Base-by-base conservation (phyloP, 1,139 yeast species). In the Diutina ranongensis region DNA sequence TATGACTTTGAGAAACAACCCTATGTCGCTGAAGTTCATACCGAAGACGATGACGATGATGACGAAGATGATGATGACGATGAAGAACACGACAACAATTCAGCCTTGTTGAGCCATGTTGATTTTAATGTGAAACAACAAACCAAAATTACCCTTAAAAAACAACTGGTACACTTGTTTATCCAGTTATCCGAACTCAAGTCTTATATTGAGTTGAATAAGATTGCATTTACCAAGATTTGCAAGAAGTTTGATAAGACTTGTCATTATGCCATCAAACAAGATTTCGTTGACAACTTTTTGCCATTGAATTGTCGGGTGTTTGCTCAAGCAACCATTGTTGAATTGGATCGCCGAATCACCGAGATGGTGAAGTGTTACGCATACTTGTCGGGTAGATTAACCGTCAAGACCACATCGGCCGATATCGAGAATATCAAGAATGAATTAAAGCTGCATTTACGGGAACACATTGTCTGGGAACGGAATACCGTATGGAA, bases 401-500 rank as follows among this genome's bases (percentile, higher is more conserved):
- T 64, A 45, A 57, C 56, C 28, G 35, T 57, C 7, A 57, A 58
- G 40, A 61, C 66, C 42, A 57, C 70, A 9, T 45, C 45, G 5
- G 56, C 55, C 44, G 67, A 74, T 48, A 57, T 71, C 45, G 78
- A 72, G 15, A 60, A 64, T 42, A 84, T 92, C 21, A 76, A 73
- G 49, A 71, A 75, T 33, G 94, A 85, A 55, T 71, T 89, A 50
- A 75, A 82, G 50, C 71, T 86, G 15, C 86, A 86, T 55, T 65
- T 89, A 50, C 73, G 97, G 49, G 97, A 89, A 56, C 95, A 88
- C 61, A 85, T 89, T 45, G 95, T 88, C 16, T 89, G 95, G 94
- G 97, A 88, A 63, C 75, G 97, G 60, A 87, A 87, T 61, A 89
- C 97, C 0, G 97, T 89, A 21, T 89, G 97, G 97, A 82, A 92